Percentiles rank a stretch among this genome's conserved stretches.
These are phyloP conservation scores for Trametes versicolor DNA, from an alignment of 1,284 basidiomycete genomes.

Conservation along the genomic window DNA sequence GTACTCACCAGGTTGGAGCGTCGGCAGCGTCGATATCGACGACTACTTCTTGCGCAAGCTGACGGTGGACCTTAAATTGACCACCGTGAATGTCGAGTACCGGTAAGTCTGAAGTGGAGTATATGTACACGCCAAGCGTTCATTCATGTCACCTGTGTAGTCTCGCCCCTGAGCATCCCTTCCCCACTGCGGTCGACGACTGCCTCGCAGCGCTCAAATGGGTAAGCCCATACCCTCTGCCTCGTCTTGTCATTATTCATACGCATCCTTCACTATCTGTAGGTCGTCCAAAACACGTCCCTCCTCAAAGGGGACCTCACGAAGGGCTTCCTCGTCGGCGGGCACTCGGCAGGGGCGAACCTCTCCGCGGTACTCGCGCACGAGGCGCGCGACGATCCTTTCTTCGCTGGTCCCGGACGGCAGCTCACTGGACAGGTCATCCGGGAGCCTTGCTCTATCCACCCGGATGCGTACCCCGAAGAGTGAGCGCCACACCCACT, in stretches of 20 bases:
- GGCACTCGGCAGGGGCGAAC: constrained; percentile 39
- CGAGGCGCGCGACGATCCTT: constrained; percentile 35
- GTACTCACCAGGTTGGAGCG: constrained; percentile 19
- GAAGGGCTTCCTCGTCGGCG: constrained; percentile 40
- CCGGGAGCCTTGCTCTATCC: constrained; percentile 22
- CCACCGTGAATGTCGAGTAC: constrained; percentile 24
- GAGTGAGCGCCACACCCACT: constrained; percentile 18
- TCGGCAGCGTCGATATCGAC: constrained; percentile 26
- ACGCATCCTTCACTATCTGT: too few species aligned
- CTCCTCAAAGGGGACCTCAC: constrained; percentile 18
- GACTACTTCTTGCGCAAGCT: constrained; percentile 22
- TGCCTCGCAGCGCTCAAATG: constrained; percentile 48
- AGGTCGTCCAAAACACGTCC: constrained; percentile 18
- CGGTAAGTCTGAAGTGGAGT: constrained; percentile 16
- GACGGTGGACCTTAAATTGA: constrained; percentile 17
- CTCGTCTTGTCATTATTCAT: not conserved
- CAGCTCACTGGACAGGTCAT: constrained; percentile 28
- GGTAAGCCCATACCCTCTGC: constrained; percentile 27
- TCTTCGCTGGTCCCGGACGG: constrained; percentile 23
- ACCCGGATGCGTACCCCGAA: constrained; percentile 24
- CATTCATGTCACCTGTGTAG: constrained; percentile 18
- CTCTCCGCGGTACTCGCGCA: constrained; percentile 33
- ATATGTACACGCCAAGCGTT: not conserved
- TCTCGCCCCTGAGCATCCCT: constrained; percentile 51
- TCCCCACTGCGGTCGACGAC: constrained; percentile 50